phyloP scores from a whole-genome alignment of 805 yeast genomes.

The Lachancea mirantina region DNA sequence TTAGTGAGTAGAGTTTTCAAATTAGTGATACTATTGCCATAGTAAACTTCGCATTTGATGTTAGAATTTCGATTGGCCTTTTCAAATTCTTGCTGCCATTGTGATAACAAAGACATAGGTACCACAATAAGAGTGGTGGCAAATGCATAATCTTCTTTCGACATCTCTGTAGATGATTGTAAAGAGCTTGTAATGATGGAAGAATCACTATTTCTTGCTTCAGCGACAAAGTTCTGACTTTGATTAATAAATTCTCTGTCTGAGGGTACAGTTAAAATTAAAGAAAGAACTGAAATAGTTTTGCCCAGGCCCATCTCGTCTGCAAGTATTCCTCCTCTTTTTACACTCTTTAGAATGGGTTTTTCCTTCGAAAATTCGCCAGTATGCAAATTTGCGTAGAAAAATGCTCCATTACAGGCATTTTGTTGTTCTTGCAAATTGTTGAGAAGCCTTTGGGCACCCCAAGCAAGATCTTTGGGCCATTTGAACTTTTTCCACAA shows the following conservation, averaged over 20 bases:
- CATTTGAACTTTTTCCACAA: conserved; percentile 74
- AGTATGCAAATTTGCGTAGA: conserved; percentile 71
- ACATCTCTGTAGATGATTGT: conserved; percentile 4
- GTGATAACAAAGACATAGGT: conserved; percentile 86
- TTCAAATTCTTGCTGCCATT: conserved; percentile 80
- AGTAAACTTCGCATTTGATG: conserved; percentile 54
- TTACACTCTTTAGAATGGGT: conserved; percentile 55
- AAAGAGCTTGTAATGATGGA: conserved; percentile 4
- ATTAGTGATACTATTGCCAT: conserved; percentile 60
- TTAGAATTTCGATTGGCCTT: conserved; percentile 44
- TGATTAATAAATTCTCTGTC: conserved; percentile 31
- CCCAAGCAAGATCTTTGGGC: conserved; percentile 51
- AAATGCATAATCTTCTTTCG: conserved; percentile 45
- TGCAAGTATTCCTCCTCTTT: conserved; percentile 82
- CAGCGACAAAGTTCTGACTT: conserved; percentile 4
- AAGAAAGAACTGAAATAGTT: conserved; percentile 74
- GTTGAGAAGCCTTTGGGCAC: conserved; percentile 22
- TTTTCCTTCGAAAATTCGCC: conserved; percentile 68
- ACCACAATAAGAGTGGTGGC: conserved; percentile 72
- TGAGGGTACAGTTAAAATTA: conserved; percentile 57
- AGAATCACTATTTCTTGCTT: conserved; percentile 2
- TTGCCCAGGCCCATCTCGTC: conserved; percentile 98
- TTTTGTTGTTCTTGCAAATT: not conserved
- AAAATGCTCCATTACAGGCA: conserved; percentile 26
- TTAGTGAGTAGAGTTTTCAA: conserved; percentile 40